phyloP scores from a whole-genome alignment of 768 basidiomycete genomes.

The Agrocybe chaxingu region DNA sequence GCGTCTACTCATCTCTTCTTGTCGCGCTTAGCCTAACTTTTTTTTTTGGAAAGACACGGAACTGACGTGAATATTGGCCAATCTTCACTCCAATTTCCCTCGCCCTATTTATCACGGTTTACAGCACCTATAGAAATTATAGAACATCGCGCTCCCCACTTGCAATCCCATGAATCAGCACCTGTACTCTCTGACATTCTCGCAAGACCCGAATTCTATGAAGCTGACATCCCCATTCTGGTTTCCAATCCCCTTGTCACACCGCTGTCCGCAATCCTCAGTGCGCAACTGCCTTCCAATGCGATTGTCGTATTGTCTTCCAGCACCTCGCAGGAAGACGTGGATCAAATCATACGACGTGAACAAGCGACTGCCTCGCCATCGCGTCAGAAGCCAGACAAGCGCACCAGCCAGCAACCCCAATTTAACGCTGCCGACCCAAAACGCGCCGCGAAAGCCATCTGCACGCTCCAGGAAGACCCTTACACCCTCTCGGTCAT shows the following conservation, averaged over 20 bases:
- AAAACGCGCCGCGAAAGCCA: slow-evolving; percentile 51
- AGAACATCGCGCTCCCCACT: slow-evolving; percentile 30
- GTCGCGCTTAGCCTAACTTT: not conserved
- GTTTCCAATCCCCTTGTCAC: slow-evolving; percentile 60
- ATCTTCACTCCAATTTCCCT: slow-evolving; percentile 31
- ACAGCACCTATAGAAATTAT: slow-evolving; percentile 44
- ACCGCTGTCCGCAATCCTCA: slow-evolving; percentile 37
- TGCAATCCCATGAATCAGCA: slow-evolving; percentile 10
- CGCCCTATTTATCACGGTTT: slow-evolving; percentile 57
- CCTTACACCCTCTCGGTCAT: slow-evolving; percentile 47
- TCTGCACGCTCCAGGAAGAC: slow-evolving; percentile 43
- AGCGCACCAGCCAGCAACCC: slow-evolving; percentile 1
- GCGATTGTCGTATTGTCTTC: slow-evolving; percentile 41
- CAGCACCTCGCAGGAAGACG: slow-evolving; percentile 21
- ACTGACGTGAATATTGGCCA: slow-evolving; percentile 9
- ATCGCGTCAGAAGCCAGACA: slow-evolving; percentile 3
- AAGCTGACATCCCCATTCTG: slow-evolving; percentile 63
- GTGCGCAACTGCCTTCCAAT: slow-evolving; percentile 33
- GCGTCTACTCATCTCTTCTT: slow-evolving; percentile 23
- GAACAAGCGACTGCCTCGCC: slow-evolving; percentile 7
- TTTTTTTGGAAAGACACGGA: slow-evolving; percentile 27
- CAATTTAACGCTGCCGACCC: slow-evolving; percentile 54
- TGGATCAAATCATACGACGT: slow-evolving; percentile 11
- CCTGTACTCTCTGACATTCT: slow-evolving; percentile 11
- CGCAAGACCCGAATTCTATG: slow-evolving; percentile 26